Base-by-base conservation (phyloP, 257 asterid species). In the Pogostemon cablin region DNA sequence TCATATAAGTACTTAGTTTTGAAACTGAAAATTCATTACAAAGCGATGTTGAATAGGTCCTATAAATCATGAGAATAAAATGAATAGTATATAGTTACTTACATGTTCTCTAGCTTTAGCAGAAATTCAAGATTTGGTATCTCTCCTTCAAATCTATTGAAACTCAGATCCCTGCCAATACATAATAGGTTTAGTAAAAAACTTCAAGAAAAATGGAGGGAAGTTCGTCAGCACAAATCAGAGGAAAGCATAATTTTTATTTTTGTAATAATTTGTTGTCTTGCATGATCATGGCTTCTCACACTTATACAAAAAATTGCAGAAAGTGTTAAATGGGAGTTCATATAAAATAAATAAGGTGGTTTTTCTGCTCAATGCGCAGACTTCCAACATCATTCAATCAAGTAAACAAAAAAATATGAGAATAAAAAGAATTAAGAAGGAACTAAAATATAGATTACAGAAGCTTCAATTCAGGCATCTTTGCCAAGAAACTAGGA, bases 81-180 rank as follows among this genome's bases (percentile, higher is more conserved):
- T 5, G 37, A 72, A 25, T 50, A 72, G 35, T 65, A 6, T 35
- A 42, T 46, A 64, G 17, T 6, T 40, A 50, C 86, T 46, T 83
- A 85, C 90, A 81, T 64, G 53, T 4, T n/a, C 64, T 85, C 82
- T 74, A 81, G 32, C 0, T 2, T 0, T 8, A 6, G 2, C 62
- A 72, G 54, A 52, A 67, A 41, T 55, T 35, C 72, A 39, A 86
- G 72, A 75, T 77, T 43, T 15, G 88, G 86, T 69, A 84, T 71
- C 70, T 17, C 73, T 63, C 95, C 92, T 52, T 75, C 77, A 62
- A 86, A 75, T 25, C 78, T 84, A 80, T 88, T 88, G 66, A 88
- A 84, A 63, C 92, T 88, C 67, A 88, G 74, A 73, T 88, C 95
- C 62, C 95, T 88, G 79, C 56, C 78, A 68, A 54, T 59, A 48